phyloP scores from a whole-genome alignment of 805 yeast genomes.

The Kregervanrija delftensis region DNA sequence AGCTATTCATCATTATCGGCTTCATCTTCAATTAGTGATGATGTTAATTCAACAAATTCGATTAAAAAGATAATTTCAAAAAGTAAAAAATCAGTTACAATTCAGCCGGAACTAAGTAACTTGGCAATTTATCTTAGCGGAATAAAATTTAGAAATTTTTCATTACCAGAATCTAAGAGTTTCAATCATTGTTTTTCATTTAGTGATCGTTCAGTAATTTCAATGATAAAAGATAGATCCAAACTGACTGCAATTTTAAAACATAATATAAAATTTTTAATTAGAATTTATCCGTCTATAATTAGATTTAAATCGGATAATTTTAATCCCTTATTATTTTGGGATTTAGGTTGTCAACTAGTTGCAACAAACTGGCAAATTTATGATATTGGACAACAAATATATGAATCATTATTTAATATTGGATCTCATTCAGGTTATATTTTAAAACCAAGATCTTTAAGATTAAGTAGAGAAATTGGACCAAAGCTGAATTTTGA shows the following conservation, averaged over 20 bases:
- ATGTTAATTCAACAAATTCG: conserved; percentile 4
- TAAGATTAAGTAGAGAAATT: conserved; percentile 7
- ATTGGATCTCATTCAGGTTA: conserved; percentile 61
- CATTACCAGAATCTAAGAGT: conserved; percentile 79
- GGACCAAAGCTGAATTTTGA: conserved; percentile 9
- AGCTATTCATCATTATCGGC: conserved; percentile 27
- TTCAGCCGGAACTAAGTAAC: conserved; percentile 40
- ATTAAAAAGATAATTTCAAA: conserved; percentile 18
- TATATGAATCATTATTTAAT: conserved; percentile 78
- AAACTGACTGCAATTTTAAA: conserved; percentile 53
- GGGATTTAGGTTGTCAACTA: conserved; percentile 88
- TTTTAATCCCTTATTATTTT: conserved; percentile 69
- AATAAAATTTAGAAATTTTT: conserved; percentile 69
- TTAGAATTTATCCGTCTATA: conserved; percentile 85
- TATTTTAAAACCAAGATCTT: conserved; percentile 59
- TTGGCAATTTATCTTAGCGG: conserved; percentile 75
- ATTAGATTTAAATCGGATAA: conserved; percentile 72
- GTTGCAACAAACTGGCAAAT: conserved; percentile 98
- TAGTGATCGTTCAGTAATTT: conserved; percentile 61
- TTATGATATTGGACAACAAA: conserved; percentile 79
- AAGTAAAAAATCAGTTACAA: conserved; percentile 16
- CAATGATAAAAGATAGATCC: conserved; percentile 55
- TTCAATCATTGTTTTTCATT: conserved; percentile 81
- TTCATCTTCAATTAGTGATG: conserved; percentile 14
- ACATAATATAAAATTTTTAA: conserved; percentile 68